These are phyloP conservation scores for Scheffersomyces quercinus DNA, from an alignment of 1,139 yeast genomes.

Conservation along the genomic window DNA sequence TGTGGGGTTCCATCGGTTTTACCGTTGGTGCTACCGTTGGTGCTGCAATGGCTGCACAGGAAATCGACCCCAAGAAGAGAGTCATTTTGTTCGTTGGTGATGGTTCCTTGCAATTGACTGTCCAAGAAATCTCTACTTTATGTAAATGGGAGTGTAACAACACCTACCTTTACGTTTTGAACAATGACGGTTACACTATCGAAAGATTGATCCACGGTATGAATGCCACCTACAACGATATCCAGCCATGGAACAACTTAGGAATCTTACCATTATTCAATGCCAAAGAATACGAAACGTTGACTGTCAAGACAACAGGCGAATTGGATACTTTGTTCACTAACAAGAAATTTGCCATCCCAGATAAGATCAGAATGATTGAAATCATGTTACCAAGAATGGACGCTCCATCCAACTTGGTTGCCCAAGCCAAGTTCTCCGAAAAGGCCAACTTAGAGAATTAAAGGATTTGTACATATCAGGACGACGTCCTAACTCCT, in stretches of 20 bases:
- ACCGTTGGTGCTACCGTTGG: slow-evolving; percentile 85
- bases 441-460: slow-evolving; percentile 59
- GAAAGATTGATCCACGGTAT: slow-evolving; percentile 42
- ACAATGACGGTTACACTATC: slow-evolving; percentile 42
- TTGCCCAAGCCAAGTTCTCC: slow-evolving; percentile 75
- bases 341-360: slow-evolving; percentile 26
- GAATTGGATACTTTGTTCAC: slow-evolving; percentile 28
- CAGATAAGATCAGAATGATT: slow-evolving; percentile 33
- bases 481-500: no score
- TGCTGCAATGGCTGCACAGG: slow-evolving; percentile 73
- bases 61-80: slow-evolving; percentile 31
- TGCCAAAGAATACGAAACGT: slow-evolving; percentile 29
- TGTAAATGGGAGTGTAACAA: slow-evolving; percentile 24
- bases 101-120: slow-evolving; percentile 46
- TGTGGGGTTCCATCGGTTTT: slow-evolving; percentile 91
- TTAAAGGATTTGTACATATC: slow-evolving; percentile 1
- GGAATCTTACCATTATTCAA: slow-evolving; percentile 30
- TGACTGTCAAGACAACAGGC: slow-evolving; percentile 25
- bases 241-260: slow-evolving; percentile 42
- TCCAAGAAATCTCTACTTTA: slow-evolving; percentile 44
- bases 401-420: slow-evolving; percentile 39
- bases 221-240: slow-evolving; percentile 36
- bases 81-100: slow-evolving; percentile 42
- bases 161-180: slow-evolving; percentile 37
- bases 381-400: slow-evolving; percentile 36